Evolutionary conservation across 1,139 yeast genomes (phyloP).

Genomic region (Sugiyamaella neomexicana): DNA sequence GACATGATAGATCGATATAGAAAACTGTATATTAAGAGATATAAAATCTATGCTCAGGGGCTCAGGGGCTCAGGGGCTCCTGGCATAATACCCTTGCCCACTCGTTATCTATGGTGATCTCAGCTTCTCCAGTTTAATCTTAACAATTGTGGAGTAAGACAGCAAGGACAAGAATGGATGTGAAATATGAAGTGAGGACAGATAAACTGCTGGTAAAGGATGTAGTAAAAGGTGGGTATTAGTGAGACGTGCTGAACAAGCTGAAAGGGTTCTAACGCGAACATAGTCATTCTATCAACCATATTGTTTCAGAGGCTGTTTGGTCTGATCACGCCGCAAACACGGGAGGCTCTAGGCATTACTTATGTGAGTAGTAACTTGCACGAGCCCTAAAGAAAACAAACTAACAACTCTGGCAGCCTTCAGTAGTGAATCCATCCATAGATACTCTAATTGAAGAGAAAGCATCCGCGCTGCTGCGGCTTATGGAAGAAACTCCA

Average conservation of each 20-base stretch:
- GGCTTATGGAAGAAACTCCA: conserved; percentile 26
- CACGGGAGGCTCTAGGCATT: conserved; percentile 45
- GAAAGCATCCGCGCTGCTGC: conserved; percentile 32
- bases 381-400: not conserved
- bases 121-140: not conserved
- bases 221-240: conserved; percentile 39
- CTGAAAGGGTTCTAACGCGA: not conserved
- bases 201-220: conserved; percentile 42
- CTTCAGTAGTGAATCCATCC: conserved; percentile 34
- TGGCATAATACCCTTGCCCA: conserved; percentile 2
- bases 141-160: not conserved
- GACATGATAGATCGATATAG: not conserved
- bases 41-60: too few species aligned
- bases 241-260: not conserved
- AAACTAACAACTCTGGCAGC: conserved; percentile 26
- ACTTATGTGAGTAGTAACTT: conserved; percentile 38
- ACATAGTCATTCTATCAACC: conserved; percentile 59
- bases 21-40: too few species aligned
- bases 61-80: too few species aligned
- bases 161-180: conserved; percentile 35
- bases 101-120: conserved; percentile 3
- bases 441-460: conserved; percentile 37
- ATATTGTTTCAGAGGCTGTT: conserved; percentile 70
- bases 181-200: conserved; percentile 39
- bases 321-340: conserved; percentile 62